Evolutionary conservation across 2,329 filamentous ascomycete genomes (phyloP), one percentile per base, ranked within the genome.

Genomic region (Canariomyces notabilis): DNA sequence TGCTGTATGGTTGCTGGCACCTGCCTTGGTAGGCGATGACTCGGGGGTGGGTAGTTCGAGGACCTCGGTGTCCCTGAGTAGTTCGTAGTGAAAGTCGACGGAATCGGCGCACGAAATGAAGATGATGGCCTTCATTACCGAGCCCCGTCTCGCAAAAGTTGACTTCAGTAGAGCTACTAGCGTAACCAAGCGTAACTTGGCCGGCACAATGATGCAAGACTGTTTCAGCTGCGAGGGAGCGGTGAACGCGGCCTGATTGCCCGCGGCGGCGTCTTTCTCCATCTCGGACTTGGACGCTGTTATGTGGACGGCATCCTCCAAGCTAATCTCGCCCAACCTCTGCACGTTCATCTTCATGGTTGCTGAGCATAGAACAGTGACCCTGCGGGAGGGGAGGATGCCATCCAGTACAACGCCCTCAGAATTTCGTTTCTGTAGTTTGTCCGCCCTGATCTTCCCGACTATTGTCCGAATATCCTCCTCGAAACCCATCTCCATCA

Each of bases 321-420:
- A 73, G 71, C 89, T 95, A 68, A 97, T 95, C 61, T 96, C 89
- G 34, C 91, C 90, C 5, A 98, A 72, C 57, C 86, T 85, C 64
- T 97, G 90, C 1, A 97, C 93, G 58, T 91, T 93, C 82, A 95
- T 90, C 70, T 96, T 96, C 83, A 98, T 87, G 0, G 93, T 98
- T 3, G 93, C 93, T 4, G 93, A 98, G 65, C 93, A 98, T 2
- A 98, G 77, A 4, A 98, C 77, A 0, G 93, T 97, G 2, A 88
- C 84, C 46, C 90, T 80, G 53, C 89, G 79, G 43, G 80, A 80
- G 0, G 89, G 84, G 6, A 95, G 74, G 4, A 85, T 72, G 15
- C 77, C 76, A 4, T 79, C 79, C 31, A 84, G 73, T 2, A 70
- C 66, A 4, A 76, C 68, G 5, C 76, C 74, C 42, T 82, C 80